Evolutionary conservation across 352 stramenopile species (phyloP), one percentile per base, ranked within the genome.

Genomic region (Phytophthora uliginosa): DNA sequence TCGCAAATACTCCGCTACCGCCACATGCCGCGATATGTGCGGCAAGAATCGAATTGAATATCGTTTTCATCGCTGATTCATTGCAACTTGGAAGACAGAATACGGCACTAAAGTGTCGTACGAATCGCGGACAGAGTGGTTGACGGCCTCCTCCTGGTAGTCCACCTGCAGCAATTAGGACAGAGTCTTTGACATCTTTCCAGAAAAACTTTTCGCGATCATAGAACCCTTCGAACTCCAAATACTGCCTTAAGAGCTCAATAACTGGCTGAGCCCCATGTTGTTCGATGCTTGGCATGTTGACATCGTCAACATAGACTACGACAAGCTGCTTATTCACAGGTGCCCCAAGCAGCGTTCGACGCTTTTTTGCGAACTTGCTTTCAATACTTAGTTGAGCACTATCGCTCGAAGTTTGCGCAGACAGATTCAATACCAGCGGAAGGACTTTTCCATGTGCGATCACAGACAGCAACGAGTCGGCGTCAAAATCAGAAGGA

Each of bases 331-430:
- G 84, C 12, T 84, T 88, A 57, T 89, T 85, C 4, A 85, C 78
- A 0, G 95, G 94, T 4, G 95, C 85, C 38, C 95, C 95, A 0
- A 99, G 82, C 20, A 98, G 64, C 2, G 93, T 98, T 70, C 98
- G 98, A 15, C 95, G 78, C 71, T 99, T 99, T 74, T 97, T 97
- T 28, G 89, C 71, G 33, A 98, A 78, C 63, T 97, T 98, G 59
- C 80, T 92, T 69, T 98, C 94, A 10, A 98, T 92, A 28, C 83
- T 93, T n/a, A 89, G 26, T 63, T 98, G 90, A 0, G 85, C 95
- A 33, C 95, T 74, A 9, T 83, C 67, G 22, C 89, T 97, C 0
- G 82, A 86, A 2, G 94, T 98, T 60, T 97, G 93, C 0, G 94
- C 94, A 2, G 91, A 98, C 59, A 98, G 92, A 52, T 97, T 93